Evolutionary conservation across 192 early-diverging fungal genomes (phyloP).

Genomic region (Backusella parvicylindrica): DNA sequence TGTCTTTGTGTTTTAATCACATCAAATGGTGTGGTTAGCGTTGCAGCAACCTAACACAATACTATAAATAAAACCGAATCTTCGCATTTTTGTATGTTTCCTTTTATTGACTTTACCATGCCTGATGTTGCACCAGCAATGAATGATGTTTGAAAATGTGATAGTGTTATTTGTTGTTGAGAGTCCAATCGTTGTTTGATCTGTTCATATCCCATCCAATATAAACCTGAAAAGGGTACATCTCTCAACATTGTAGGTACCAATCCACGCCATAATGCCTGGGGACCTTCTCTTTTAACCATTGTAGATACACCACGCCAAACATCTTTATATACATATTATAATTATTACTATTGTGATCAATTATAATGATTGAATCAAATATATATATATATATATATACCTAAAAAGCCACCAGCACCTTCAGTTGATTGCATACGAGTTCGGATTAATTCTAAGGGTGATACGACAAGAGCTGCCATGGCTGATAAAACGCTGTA

Average conservation of each 20-base stretch:
- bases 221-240: constrained; percentile 93
- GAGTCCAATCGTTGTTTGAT: constrained; percentile 50
- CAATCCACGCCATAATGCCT: constrained; percentile 85
- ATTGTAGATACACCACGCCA: constrained; percentile 57
- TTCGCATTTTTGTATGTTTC: not conserved
- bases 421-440: constrained; percentile 79
- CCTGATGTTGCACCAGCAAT: constrained; percentile 81
- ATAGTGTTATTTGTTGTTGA: constrained; percentile 11
- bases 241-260: constrained; percentile 90
- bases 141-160: constrained; percentile 71
- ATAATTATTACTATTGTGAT: not conserved
- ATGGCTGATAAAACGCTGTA: constrained; percentile 44
- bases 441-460: constrained; percentile 88
- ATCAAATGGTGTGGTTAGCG: constrained; percentile 94
- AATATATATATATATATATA: too few species aligned
- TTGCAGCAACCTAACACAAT: constrained; percentile 65
- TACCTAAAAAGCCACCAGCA: constrained; percentile 47
- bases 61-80: not conserved
- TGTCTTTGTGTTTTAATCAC: constrained; percentile 92
- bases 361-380: not conserved
- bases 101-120: constrained; percentile 46
- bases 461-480: constrained; percentile 82
- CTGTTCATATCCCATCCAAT: constrained; percentile 88
- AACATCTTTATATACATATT: constrained; percentile 23
- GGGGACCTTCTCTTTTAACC: constrained; percentile 52